phyloP scores from a whole-genome alignment of 805 yeast species.

The Metschnikowia colocasiae region DNA sequence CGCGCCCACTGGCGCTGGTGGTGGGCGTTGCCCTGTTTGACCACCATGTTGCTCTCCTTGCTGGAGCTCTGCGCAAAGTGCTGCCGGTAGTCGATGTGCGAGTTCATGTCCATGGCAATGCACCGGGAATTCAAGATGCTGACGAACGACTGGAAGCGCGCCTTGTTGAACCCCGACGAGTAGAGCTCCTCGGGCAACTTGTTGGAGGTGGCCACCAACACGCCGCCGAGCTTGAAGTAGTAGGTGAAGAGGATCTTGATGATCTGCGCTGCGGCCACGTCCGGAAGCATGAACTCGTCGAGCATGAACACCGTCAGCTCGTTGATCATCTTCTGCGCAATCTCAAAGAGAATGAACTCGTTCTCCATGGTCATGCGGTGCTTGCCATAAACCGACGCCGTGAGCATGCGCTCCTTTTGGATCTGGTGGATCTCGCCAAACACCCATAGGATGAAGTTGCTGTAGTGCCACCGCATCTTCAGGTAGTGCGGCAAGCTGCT shows the following conservation, averaged over 20 bases:
- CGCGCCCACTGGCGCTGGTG: constrained; percentile 34
- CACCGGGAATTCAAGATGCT: constrained; percentile 57
- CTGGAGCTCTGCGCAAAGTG: constrained; percentile 21
- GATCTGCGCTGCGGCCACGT: constrained; percentile 69
- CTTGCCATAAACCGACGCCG: constrained; percentile 23
- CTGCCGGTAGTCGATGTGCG: constrained; percentile 53
- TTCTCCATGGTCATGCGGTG: constrained; percentile 40
- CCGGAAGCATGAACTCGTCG: constrained; percentile 78
- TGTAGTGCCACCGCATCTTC: constrained; percentile 69
- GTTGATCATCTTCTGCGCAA: constrained; percentile 60
- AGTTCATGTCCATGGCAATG: constrained; percentile 58
- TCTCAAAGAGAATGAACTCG: constrained; percentile 61
- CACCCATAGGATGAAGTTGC: constrained; percentile 66
- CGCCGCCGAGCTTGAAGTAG: constrained; percentile 72
- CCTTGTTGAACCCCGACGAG: constrained; percentile 58
- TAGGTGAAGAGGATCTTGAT: constrained; percentile 61
- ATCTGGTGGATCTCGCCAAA: constrained; percentile 58
- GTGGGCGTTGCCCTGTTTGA: constrained; percentile 21
- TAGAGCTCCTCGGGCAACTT: constrained; percentile 70
- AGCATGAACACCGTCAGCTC: constrained; percentile 57
- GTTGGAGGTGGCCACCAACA: constrained; percentile 69
- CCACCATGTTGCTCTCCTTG: constrained; percentile 30
- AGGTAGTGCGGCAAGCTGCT: constrained; percentile 57
- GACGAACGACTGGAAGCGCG: constrained; percentile 55
- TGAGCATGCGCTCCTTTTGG: constrained; percentile 41